phyloP scores from a whole-genome alignment of 2,329 filamentous ascomycete genomes.

The Trichoderma asperellum region DNA sequence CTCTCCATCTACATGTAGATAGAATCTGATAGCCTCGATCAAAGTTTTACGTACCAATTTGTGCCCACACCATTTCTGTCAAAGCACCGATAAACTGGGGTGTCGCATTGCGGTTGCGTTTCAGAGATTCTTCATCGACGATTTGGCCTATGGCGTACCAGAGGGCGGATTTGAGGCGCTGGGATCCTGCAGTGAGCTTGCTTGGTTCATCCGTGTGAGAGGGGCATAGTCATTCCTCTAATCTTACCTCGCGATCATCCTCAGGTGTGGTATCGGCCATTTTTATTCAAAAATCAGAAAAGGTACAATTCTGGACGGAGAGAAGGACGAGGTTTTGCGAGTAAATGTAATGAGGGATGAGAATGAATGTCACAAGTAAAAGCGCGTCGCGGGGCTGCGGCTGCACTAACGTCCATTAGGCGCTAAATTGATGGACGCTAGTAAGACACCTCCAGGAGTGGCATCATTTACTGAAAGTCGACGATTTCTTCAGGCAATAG shows the following conservation, averaged over 20 bases:
- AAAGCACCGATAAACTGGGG: constrained; percentile 87
- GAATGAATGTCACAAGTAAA: not conserved
- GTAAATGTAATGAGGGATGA: not conserved
- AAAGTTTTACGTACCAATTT: constrained; percentile 65
- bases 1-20: not conserved
- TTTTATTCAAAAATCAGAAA: not conserved
- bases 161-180: constrained; percentile 83
- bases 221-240: not conserved
- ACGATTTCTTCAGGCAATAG: not conserved
- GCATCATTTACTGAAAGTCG: not conserved
- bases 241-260: constrained; percentile 45
- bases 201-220: not conserved
- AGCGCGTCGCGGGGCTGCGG: constrained; percentile 3
- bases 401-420: not conserved
- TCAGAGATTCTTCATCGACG: constrained; percentile 76
- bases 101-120: constrained; percentile 75
- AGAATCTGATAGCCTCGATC: not conserved
- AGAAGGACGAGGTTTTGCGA: not conserved
- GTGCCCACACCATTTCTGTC: constrained; percentile 85
- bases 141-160: constrained; percentile 87
- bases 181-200: not conserved
- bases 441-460: not conserved
- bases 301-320: not conserved
- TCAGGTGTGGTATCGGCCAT: constrained; percentile 43
- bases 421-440: not conserved